phyloP scores from a whole-genome alignment of 441 rosid species.

The Adansonia rubrostipa region DNA sequence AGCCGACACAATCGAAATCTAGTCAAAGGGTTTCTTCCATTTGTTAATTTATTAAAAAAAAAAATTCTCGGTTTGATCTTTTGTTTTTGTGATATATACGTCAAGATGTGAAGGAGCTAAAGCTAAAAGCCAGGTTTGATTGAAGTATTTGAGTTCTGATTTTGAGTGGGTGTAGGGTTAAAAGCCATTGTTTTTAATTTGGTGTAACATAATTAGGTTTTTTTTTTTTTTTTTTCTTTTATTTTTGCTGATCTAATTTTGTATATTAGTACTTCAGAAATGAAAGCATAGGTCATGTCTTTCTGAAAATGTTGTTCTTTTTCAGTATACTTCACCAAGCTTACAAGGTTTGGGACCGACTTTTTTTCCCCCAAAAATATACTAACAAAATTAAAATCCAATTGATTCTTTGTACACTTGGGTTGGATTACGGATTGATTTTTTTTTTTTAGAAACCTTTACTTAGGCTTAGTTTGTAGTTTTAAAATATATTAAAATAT shows the following conservation, averaged over 20 bases:
- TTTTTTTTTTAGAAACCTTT: too few relatives aligned
- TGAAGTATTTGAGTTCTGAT: constrained; percentile 21
- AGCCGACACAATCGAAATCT: constrained; percentile 53
- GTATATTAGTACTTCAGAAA: constrained; percentile 9
- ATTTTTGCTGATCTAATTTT: constrained; percentile 6
- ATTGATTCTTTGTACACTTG: too few relatives aligned
- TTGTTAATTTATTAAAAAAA: constrained; percentile 18
- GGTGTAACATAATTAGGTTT: constrained; percentile 35
- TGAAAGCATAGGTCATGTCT: not conserved
- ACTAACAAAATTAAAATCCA: too few relatives aligned
- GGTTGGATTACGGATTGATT: too few relatives aligned
- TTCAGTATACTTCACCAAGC: not conserved
- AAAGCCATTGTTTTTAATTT: constrained; percentile 27
- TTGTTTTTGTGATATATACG: constrained; percentile 32
- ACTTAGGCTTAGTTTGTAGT: too few relatives aligned
- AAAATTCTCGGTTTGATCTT: constrained; percentile 28
- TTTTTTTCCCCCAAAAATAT: too few relatives aligned
- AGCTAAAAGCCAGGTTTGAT: constrained; percentile 25
- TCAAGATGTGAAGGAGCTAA: constrained; percentile 29
- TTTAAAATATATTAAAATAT: too few relatives aligned
- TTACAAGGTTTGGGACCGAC: too few relatives aligned
- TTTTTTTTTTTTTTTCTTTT: not conserved
- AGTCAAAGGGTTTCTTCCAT: constrained; percentile 25
- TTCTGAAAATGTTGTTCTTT: not conserved
- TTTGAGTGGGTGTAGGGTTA: constrained; percentile 21